Base-by-base conservation (phyloP, 108 stramenopile species). In the Phaeodactylum tricornutum region DNA sequence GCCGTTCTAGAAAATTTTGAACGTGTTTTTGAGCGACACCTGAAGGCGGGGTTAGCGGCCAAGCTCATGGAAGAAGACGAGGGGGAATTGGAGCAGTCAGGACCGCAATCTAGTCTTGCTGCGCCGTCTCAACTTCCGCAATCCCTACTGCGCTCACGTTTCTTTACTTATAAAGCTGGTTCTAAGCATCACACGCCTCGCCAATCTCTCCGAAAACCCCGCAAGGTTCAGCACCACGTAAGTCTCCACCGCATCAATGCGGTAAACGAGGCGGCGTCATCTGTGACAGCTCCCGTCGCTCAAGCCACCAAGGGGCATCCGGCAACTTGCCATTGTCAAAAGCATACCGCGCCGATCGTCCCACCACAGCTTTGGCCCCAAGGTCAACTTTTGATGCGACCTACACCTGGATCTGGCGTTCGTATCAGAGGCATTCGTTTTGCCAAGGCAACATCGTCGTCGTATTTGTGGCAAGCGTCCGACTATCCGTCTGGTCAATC, bases 1-100 rank as follows among this genome's bases (percentile, higher is more conserved):
- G 66, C 67, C 4, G 50, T 78, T 0, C 66, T 72, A 33, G 76
- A 78, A 48, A 72, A 71, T 0, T 65, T 78, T 50, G 76, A 78
- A 49, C 72, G 76, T 29, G 58, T 78, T 23, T 78, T 78, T 69
- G 71, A 59, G 2, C 59, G 60, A 11, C 76, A 72, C 33, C 43
- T 69, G 16, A 59, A 61, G 25, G 61, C 59, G 24, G 67, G 64
- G 17, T 28, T 67, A 3, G 43, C 63, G 0, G 36, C 61, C 8
- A 61, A 55, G 67, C 54, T 47, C 8, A 42, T 60, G 7, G 47
- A 57, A 28, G 52, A 50, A 9, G 63, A 64, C 19, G 64, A 64
- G 16, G 46, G 55, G 15, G 62, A 63, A 4, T 53, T 51, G 11
- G 28, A 47, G n/a, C 27, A 31, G 19, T n/a, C n/a, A n/a, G 29